These are phyloP conservation scores for Sarocladiaceae sp. DNA, from an alignment of 2,329 filamentous ascomycete genomes.

Conservation along the genomic window DNA sequence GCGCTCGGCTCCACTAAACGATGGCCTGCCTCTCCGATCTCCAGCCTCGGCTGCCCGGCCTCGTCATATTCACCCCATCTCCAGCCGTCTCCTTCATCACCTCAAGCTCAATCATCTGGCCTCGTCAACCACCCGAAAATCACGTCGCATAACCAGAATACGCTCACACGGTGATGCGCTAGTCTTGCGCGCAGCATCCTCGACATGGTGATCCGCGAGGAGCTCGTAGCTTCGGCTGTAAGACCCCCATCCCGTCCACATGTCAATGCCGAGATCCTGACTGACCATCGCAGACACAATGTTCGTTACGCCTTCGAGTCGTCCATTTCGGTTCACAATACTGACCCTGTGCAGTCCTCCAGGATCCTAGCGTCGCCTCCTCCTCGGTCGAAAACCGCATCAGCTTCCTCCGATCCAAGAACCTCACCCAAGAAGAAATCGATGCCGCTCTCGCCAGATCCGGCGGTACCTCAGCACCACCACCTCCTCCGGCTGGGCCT, in stretches of 20 bases:
- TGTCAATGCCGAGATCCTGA: slow-evolving; percentile 10
- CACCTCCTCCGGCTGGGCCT: slow-evolving; percentile 28
- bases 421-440: slow-evolving; percentile 93
- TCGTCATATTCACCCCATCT: slow-evolving; percentile 13
- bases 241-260: slow-evolving; percentile 16
- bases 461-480: slow-evolving; percentile 48
- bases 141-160: too few relatives aligned
- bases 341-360: slow-evolving; percentile 59
- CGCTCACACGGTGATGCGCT: neutral
- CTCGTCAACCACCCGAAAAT: too few relatives aligned
- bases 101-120: neutral
- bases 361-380: slow-evolving; percentile 84
- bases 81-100: slow-evolving; percentile 12
- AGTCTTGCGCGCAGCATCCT: neutral
- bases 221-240: slow-evolving; percentile 79
- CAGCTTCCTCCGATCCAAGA: slow-evolving; percentile 92
- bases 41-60: slow-evolving; percentile 20
- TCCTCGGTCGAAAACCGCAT: slow-evolving; percentile 91
- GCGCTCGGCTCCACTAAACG: neutral
- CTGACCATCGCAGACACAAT: slow-evolving; percentile 31
- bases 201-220: slow-evolving; percentile 83
- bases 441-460: slow-evolving; percentile 74
- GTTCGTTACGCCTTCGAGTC: slow-evolving; percentile 24
- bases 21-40: too few relatives aligned
- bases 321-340: slow-evolving; percentile 1